Evolutionary conservation across 2,329 filamentous ascomycete genomes (phyloP).

Genomic region (Pyrenophora teres): DNA sequence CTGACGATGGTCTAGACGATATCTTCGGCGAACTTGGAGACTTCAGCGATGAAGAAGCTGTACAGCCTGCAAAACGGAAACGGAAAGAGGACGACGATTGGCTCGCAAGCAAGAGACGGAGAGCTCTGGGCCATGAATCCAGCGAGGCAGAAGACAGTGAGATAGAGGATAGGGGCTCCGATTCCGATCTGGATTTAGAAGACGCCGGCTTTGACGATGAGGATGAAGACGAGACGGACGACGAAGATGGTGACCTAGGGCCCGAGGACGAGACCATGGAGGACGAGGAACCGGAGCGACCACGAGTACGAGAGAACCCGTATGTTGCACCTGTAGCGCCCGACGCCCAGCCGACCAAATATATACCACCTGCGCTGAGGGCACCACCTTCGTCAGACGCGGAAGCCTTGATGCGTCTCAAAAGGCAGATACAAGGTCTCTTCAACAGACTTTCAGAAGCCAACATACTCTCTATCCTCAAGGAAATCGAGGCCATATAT

Average conservation of each 20-base stretch:
- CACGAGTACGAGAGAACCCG: conserved; percentile 74
- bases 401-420: conserved; percentile 70
- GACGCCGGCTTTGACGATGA: conserved; percentile 24
- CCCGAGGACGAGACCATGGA: conserved; percentile 37
- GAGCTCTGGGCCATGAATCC: conserved; percentile 46
- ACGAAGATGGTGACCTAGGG: conserved; percentile 23
- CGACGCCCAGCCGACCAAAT: conserved; percentile 64
- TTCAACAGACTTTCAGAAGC: conserved; percentile 93
- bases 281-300: conserved; percentile 39
- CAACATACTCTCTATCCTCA: conserved; percentile 82
- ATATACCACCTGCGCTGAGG: conserved; percentile 84
- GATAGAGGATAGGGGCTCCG: conserved; percentile 20
- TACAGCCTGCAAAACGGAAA: conserved; percentile 59
- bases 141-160: conserved; percentile 36
- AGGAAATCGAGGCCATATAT: conserved; percentile 83
- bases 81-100: conserved; percentile 64
- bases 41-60: conserved; percentile 54
- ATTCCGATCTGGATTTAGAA: conserved; percentile 40
- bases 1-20: conserved; percentile 82
- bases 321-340: conserved; percentile 73
- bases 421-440: conserved; percentile 81
- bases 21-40: conserved; percentile 68
- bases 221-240: conserved; percentile 37
- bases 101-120: conserved; percentile 62
- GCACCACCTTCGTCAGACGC: conserved; percentile 65